Percentiles rank a stretch among this genome's conserved stretches.
phyloP scores from a whole-genome alignment of 2,329 filamentous ascomycete genomes.

The Claviceps maximensis region DNA sequence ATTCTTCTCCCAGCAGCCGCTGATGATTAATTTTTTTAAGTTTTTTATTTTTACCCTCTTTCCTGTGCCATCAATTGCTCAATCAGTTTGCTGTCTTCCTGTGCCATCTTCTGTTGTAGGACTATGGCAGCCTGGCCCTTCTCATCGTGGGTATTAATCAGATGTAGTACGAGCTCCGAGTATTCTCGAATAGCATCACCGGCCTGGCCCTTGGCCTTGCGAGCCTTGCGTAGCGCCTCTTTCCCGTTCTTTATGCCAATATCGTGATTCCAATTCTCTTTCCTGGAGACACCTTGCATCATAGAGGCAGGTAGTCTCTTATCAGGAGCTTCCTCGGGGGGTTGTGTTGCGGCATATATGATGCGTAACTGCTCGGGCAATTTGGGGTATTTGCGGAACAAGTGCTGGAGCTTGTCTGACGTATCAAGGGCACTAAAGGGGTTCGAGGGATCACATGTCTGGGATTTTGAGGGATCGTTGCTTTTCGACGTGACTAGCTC shows the following conservation, averaged over 20 bases:
- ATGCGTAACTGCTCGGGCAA: constrained; percentile 32
- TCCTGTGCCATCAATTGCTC: constrained; percentile 35
- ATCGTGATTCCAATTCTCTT: constrained; percentile 42
- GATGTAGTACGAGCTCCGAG: constrained; percentile 39
- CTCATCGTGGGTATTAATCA: constrained; percentile 25
- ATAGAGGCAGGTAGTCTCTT: constrained; percentile 20
- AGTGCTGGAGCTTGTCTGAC: constrained; percentile 32
- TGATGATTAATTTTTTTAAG: background rate
- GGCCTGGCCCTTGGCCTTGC: constrained; percentile 36
- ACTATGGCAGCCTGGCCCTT: constrained; percentile 21
- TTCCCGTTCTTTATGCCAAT: constrained; percentile 43
- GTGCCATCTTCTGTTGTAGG: constrained; percentile 31
- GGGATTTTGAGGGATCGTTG: background rate
- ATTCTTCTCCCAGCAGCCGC: background rate
- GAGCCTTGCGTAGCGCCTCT: constrained; percentile 36
- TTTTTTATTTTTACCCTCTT: constrained; percentile 14
- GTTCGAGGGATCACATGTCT: constrained; percentile 18
- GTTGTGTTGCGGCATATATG: constrained; percentile 37
- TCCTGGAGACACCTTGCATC: constrained; percentile 21
- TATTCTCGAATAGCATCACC: constrained; percentile 50
- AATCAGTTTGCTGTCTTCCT: constrained; percentile 36
- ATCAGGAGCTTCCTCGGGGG: constrained; percentile 21
- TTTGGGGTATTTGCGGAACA: constrained; percentile 40
- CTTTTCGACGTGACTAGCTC: constrained; percentile 1
- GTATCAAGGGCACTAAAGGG: constrained; percentile 40